Evolutionary conservation across 148 eudicot genomes (phyloP).

Genomic region (Diospyros kaki): DNA sequence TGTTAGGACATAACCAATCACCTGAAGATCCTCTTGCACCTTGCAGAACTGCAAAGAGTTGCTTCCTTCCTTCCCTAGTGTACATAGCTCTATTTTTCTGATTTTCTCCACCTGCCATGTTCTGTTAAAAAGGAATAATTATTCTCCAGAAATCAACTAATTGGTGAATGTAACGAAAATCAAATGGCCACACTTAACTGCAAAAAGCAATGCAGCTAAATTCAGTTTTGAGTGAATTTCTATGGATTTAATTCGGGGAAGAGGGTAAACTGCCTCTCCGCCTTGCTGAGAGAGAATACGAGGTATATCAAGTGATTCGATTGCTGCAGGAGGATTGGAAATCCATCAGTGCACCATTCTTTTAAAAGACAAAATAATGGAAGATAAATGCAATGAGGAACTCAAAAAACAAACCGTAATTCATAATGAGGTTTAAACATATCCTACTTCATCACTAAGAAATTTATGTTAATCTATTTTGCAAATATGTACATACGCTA

Average conservation of each 20-base stretch:
- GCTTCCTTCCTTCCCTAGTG: constrained; percentile 95
- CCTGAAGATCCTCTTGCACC: constrained; percentile 99
- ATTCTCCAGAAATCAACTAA: constrained; percentile 11
- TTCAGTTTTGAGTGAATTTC: constrained; percentile 88
- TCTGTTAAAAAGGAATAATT: constrained; percentile 37
- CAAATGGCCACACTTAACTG: constrained; percentile 50
- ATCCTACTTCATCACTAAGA: neutral
- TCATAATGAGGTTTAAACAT: neutral
- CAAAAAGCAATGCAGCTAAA: constrained; percentile 82
- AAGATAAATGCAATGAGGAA: neutral
- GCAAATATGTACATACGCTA: neutral
- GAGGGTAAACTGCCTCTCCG: constrained; percentile 94
- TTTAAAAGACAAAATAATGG: constrained; percentile 4
- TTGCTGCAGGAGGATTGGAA: constrained; percentile 42
- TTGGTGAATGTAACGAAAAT: neutral
- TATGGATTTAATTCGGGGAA: constrained; percentile 77
- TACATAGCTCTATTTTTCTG: constrained; percentile 75
- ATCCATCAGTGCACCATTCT: constrained; percentile 9
- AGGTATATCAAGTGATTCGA: constrained; percentile 86
- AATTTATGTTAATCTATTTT: neutral
- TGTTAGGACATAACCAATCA: constrained; percentile 22
- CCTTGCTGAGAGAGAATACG: constrained; percentile 96
- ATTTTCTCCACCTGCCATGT: constrained; percentile 60
- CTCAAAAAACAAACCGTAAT: neutral
- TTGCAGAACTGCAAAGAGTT: constrained; percentile 94